A percentile compares a stretch with the other conserved stretches of the same genome.
Conservation (phyloP, 805 yeast genomes). For the Lipomyces orientalis region DNA sequence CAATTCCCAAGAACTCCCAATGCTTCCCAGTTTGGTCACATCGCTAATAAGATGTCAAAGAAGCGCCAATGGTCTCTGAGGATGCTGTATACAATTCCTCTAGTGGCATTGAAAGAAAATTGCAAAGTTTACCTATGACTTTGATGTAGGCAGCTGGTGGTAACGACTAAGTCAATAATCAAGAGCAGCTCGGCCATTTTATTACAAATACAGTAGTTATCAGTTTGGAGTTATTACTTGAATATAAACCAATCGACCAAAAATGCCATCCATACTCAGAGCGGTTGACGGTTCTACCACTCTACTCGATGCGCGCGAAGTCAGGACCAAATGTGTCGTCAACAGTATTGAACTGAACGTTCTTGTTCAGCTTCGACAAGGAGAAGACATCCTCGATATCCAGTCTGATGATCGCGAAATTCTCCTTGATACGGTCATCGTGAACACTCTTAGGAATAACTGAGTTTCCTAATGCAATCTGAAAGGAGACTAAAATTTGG, state of each 20-base stretch:
- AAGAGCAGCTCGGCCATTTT: too few species aligned
- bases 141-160: too few species aligned
- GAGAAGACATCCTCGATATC: conserved; percentile 12
- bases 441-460: conserved; percentile 20
- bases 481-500: conserved; percentile 49
- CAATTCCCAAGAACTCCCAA: too few species aligned
- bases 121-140: too few species aligned
- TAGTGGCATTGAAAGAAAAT: too few species aligned
- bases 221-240: background rate
- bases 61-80: too few species aligned
- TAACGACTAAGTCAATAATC: too few species aligned
- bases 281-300: too few species aligned
- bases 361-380: conserved; percentile 7
- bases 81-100: too few species aligned
- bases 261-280: background rate
- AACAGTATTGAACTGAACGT: background rate
- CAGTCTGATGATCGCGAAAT: background rate
- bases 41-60: too few species aligned
- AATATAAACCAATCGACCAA: background rate
- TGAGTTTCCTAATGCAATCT: conserved; percentile 10
- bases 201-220: too few species aligned
- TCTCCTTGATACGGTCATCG: conserved; percentile 4
- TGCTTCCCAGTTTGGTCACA: too few species aligned
- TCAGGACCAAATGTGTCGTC: conserved; percentile 7
- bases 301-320: background rate